A percentile compares a stretch with the other conserved stretches of the same genome.
phyloP scores from a whole-genome alignment of 2,329 filamentous ascomycete genomes.

The Pseudogymnoascus sp. region DNA sequence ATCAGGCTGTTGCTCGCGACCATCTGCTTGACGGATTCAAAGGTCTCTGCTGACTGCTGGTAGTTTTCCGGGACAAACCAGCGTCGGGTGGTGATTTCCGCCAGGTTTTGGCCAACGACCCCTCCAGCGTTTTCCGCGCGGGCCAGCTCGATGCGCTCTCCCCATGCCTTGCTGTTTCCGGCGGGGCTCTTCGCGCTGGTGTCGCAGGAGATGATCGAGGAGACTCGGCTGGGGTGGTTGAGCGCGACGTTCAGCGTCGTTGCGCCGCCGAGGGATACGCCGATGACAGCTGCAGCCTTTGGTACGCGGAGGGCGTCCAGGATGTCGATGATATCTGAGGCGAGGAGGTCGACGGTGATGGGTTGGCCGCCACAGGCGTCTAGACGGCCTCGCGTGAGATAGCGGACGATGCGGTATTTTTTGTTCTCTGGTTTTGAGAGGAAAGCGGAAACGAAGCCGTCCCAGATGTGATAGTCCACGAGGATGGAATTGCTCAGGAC shows the following conservation, averaged over 20 bases:
- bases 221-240: conserved; percentile 49
- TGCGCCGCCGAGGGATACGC: conserved; percentile 74
- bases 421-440: conserved; percentile 19
- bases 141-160: conserved; percentile 61
- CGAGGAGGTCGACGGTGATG: conserved; percentile 44
- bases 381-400: conserved; percentile 57
- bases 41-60: conserved; percentile 32
- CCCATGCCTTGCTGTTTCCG: conserved; percentile 72
- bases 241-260: conserved; percentile 68
- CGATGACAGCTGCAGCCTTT: conserved; percentile 57
- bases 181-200: conserved; percentile 66
- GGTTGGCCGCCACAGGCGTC: conserved; percentile 15
- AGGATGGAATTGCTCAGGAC: conserved; percentile 75
- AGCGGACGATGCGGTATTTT: conserved; percentile 64
- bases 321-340: conserved; percentile 57
- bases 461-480: conserved; percentile 73
- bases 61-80: conserved; percentile 64
- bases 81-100: conserved; percentile 59
- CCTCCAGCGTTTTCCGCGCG: conserved; percentile 39
- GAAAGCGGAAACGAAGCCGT: conserved; percentile 48
- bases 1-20: conserved; percentile 59
- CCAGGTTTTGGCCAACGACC: conserved; percentile 57
- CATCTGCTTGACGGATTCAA: conserved; percentile 55
- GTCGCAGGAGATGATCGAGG: conserved; percentile 63
- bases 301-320: conserved; percentile 62